These are phyloP conservation scores for Dipteronia dyeriana DNA, from an alignment of 345 rosid genomes.

Conservation along the genomic window DNA sequence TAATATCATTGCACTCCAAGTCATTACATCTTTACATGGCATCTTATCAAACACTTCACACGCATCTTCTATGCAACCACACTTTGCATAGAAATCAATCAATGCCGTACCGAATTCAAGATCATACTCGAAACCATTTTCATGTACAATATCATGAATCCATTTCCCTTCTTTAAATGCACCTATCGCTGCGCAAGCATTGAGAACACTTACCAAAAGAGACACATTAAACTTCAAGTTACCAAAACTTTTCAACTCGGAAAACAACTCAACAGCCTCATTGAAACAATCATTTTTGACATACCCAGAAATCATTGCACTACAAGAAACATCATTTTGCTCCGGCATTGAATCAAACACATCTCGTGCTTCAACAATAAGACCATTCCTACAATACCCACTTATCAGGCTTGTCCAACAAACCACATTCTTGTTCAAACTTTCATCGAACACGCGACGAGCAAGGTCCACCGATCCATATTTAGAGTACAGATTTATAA, in stretches of 20 bases:
- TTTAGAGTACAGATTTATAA: slow-evolving; percentile 24
- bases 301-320: slow-evolving; percentile 42
- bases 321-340: slow-evolving; percentile 32
- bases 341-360: slow-evolving; percentile 32
- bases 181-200: slow-evolving; percentile 36
- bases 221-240: slow-evolving; percentile 20
- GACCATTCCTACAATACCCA: slow-evolving; percentile 25
- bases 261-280: slow-evolving; percentile 38
- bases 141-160: slow-evolving; percentile 28
- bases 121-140: slow-evolving; percentile 23
- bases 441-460: slow-evolving; percentile 24
- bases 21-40: slow-evolving; percentile 33
- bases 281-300: slow-evolving; percentile 27
- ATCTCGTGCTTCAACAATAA: slow-evolving; percentile 27
- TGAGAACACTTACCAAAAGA: slow-evolving; percentile 36
- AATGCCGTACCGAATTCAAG: slow-evolving; percentile 32
- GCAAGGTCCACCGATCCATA: slow-evolving; percentile 26
- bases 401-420: slow-evolving; percentile 33
- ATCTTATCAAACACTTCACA: slow-evolving; percentile 29
- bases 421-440: slow-evolving; percentile 23
- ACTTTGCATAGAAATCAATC: slow-evolving; percentile 36
- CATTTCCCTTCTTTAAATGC: slow-evolving; percentile 37
- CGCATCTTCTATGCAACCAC: slow-evolving; percentile 27
- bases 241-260: slow-evolving; percentile 12
- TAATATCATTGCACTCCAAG: slow-evolving; percentile 39